Evolutionary conservation across 2,329 filamentous ascomycete genomes (phyloP).

Genomic region (Phyllosticta citrichinensis): DNA sequence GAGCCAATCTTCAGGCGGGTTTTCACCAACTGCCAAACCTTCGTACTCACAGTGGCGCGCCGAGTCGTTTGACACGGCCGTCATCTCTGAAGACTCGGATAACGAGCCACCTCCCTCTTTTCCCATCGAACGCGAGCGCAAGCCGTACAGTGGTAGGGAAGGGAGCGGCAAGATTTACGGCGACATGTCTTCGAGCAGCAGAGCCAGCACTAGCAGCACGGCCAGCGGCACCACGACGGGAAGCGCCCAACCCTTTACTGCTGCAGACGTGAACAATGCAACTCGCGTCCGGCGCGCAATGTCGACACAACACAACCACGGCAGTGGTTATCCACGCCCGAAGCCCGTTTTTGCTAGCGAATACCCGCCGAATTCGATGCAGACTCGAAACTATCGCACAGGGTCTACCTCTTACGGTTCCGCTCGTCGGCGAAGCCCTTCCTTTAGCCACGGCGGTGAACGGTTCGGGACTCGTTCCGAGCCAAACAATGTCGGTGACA

Average conservation of each 20-base stretch:
- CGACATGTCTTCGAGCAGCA: slow-evolving; percentile 12
- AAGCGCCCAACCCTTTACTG: neutral
- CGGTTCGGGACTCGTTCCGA: slow-evolving; percentile 25
- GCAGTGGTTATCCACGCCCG: neutral
- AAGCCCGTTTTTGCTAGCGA: slow-evolving; percentile 11
- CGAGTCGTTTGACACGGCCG: slow-evolving; percentile 18
- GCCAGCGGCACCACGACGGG: slow-evolving; percentile 17
- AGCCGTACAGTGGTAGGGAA: slow-evolving; percentile 52
- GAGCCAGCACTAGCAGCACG: neutral
- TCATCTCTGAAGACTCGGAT: slow-evolving; percentile 31
- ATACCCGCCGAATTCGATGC: slow-evolving; percentile 17
- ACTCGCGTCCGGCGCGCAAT: slow-evolving; percentile 22
- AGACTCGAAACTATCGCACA: slow-evolving; percentile 16
- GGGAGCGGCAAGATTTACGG: slow-evolving; percentile 50
- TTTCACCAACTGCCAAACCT: slow-evolving; percentile 11
- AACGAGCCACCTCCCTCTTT: slow-evolving; percentile 31
- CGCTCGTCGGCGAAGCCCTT: slow-evolving; percentile 23
- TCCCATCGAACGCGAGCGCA: slow-evolving; percentile 54
- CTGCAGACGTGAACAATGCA: slow-evolving; percentile 16
- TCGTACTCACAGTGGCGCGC: slow-evolving; percentile 20
- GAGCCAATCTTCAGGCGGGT: neutral
- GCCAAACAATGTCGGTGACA: slow-evolving; percentile 21
- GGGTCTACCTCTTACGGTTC: slow-evolving; percentile 15
- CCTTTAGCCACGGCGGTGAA: slow-evolving; percentile 13
- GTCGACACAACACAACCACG: slow-evolving; percentile 13